phyloP scores from a whole-genome alignment of 2,329 filamentous ascomycete species.

The Ophiocordyceps sinensis region DNA sequence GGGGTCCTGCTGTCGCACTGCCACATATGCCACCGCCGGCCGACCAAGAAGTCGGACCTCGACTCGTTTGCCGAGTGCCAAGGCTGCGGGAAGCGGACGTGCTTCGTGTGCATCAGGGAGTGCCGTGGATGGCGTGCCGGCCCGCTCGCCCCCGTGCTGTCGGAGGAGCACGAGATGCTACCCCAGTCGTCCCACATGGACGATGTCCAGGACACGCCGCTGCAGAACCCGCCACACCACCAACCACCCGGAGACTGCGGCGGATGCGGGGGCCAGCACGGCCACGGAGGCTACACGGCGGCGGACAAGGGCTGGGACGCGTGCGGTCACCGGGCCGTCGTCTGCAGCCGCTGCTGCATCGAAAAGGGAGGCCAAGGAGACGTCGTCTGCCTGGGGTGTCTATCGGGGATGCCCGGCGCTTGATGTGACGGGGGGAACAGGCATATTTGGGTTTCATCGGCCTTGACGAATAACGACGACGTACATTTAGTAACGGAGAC shows the following conservation, averaged over 20 bases:
- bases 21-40: slow-evolving; percentile 52
- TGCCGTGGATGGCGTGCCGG: slow-evolving; percentile 35
- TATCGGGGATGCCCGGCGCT: slow-evolving; percentile 27
- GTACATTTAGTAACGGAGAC: neutral
- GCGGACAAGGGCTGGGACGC: slow-evolving; percentile 19
- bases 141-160: slow-evolving; percentile 7
- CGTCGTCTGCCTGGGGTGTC: slow-evolving; percentile 50
- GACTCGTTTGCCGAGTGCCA: slow-evolving; percentile 52
- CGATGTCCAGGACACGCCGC: slow-evolving; percentile 18
- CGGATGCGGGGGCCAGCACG: neutral
- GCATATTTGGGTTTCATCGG: neutral
- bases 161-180: slow-evolving; percentile 21
- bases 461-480: slow-evolving; percentile 4
- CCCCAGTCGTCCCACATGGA: slow-evolving; percentile 35
- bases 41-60: slow-evolving; percentile 49
- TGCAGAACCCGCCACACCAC: neutral
- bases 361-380: slow-evolving; percentile 51
- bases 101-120: slow-evolving; percentile 53
- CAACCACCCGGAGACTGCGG: neutral
- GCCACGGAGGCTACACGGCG: slow-evolving; percentile 2
- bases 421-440: slow-evolving; percentile 8
- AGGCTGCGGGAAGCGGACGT: slow-evolving; percentile 46
- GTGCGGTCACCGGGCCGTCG: slow-evolving; percentile 32
- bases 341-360: slow-evolving; percentile 56
- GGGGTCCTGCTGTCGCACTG: slow-evolving; percentile 34